Evolutionary conservation across 2,329 filamentous ascomycete species (phyloP).

Genomic region (Penicillium olsonii): DNA sequence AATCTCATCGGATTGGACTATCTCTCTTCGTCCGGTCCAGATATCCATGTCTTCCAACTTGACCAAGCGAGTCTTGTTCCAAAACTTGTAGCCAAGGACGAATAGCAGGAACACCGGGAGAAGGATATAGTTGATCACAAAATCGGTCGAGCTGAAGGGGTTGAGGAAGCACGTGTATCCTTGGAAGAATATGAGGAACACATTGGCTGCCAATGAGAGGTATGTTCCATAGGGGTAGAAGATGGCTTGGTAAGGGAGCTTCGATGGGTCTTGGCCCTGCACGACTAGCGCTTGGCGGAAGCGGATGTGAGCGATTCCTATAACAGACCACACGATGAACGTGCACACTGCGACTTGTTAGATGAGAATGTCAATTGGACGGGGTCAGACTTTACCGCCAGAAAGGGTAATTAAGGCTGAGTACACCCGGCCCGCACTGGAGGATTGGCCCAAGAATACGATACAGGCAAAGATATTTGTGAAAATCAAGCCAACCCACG

Average conservation of each 20-base stretch:
- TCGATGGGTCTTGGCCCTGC: slow-evolving; percentile 39
- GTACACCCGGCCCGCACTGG: slow-evolving; percentile 33
- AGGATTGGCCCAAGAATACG: slow-evolving; percentile 34
- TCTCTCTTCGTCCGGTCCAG: slow-evolving; percentile 37
- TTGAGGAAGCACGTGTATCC: slow-evolving; percentile 56
- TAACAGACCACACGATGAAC: slow-evolving; percentile 44
- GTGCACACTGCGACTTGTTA: slow-evolving; percentile 32
- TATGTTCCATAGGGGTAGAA: slow-evolving; percentile 57
- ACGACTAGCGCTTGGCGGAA: slow-evolving; percentile 41
- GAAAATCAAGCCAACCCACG: slow-evolving; percentile 62
- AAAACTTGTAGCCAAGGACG: slow-evolving; percentile 50
- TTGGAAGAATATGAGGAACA: slow-evolving; percentile 54
- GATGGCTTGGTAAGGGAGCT: slow-evolving; percentile 51
- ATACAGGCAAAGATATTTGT: slow-evolving; percentile 67
- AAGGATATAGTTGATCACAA: slow-evolving; percentile 59
- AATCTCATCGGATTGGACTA: slow-evolving; percentile 14
- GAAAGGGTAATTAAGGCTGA: slow-evolving; percentile 37
- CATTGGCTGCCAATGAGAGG: slow-evolving; percentile 47
- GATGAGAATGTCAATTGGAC: not conserved
- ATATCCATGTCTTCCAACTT: slow-evolving; percentile 43
- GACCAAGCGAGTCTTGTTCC: slow-evolving; percentile 40
- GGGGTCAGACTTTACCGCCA: slow-evolving; percentile 26
- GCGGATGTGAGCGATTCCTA: slow-evolving; percentile 45
- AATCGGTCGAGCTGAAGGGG: slow-evolving; percentile 52
- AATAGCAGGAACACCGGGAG: slow-evolving; percentile 53